phyloP scores from a whole-genome alignment of 208 protist species.

The Leishmania arabica region DNA sequence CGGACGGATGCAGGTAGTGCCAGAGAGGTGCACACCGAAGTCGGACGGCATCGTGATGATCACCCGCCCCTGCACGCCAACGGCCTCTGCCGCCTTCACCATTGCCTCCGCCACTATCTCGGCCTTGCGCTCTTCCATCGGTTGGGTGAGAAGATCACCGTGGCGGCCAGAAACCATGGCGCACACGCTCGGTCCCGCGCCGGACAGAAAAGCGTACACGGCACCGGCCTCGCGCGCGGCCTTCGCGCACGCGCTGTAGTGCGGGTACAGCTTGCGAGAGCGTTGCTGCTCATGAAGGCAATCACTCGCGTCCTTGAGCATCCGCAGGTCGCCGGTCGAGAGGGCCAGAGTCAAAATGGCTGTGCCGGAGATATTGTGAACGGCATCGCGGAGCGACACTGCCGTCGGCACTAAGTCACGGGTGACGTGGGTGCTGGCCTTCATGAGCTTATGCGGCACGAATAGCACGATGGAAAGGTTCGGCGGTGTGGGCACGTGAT shows the following conservation, averaged over 20 bases:
- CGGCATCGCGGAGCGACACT: conserved; percentile 72
- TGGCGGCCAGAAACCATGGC: conserved; percentile 68
- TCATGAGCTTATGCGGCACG: conserved; percentile 86
- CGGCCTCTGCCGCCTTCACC: conserved; percentile 57
- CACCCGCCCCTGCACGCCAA: conserved; percentile 59
- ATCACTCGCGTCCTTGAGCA: conserved; percentile 76
- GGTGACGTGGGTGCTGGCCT: conserved; percentile 87
- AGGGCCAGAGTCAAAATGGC: conserved; percentile 90
- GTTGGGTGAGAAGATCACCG: conserved; percentile 65
- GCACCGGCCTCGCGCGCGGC: conserved; percentile 68
- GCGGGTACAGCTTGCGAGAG: conserved; percentile 65
- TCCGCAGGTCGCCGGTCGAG: conserved; percentile 57
- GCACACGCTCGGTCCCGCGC: conserved; percentile 79
- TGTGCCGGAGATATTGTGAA: conserved; percentile 93
- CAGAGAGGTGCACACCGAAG: conserved; percentile 69
- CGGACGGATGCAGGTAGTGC: conserved; percentile 38
- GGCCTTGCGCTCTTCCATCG: conserved; percentile 47
- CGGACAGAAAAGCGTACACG: conserved; percentile 80
- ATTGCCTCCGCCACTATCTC: conserved; percentile 79
- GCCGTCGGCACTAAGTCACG: conserved; percentile 73
- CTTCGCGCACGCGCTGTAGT: conserved; percentile 70
- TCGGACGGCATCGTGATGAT: conserved; percentile 86
- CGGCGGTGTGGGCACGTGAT: conserved; percentile 77
- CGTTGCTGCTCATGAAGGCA: conserved; percentile 88
- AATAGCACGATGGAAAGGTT: conserved; percentile 89